Base-by-base conservation (phyloP, 2,329 filamentous ascomycete genomes). In the Colletotrichum camelliae region DNA sequence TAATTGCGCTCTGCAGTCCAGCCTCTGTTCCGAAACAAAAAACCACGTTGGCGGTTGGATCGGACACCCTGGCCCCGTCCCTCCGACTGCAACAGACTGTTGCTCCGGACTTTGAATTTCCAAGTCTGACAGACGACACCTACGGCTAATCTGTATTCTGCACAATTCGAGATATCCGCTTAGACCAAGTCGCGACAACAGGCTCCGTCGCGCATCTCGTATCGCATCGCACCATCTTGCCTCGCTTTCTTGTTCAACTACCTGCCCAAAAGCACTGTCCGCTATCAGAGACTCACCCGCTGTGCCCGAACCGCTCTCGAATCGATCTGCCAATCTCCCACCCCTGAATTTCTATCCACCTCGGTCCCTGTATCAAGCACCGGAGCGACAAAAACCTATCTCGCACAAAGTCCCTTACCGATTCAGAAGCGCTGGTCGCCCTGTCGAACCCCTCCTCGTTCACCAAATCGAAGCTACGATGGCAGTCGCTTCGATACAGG, bases 401-500 rank as follows among this genome's bases (percentile, higher is more conserved):
- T 52, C 8, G 21, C 43, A 18, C 16, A 66, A 66, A n/a, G 65
- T n/a, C 48, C 18, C 62, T 55, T 37, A 55, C 61, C 29, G 52
- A 37, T n/a, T 35, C 55, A 55, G 52, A 73, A 70, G 73, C 58
- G 70, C 73, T 33, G 58, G 70, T 39, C 64, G 57, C 73, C 35
- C 33, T 24, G n/a, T 27, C 39, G 21, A 35, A 21, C n/a, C 31
- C 43, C 21, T 15, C n/a, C 16, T 15, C 16, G 24, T 16, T n/a
- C 37, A 13, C 16, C 61, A 27, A 52, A 18, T 16, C 24, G 29
- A 48, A 48, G 35, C 37, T 83, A 83, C 77, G 67, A 93, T 93
- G 92, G 91, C 91, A 73, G 89, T 92, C 82, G 84, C 89, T 76
- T 96, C 96, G 67, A 98, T 98, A 84, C 97, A 99, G 89, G 97